Evolutionary conservation across 2,329 filamentous ascomycete species (phyloP).

Genomic region (Ophiocordyceps robertsii): DNA sequence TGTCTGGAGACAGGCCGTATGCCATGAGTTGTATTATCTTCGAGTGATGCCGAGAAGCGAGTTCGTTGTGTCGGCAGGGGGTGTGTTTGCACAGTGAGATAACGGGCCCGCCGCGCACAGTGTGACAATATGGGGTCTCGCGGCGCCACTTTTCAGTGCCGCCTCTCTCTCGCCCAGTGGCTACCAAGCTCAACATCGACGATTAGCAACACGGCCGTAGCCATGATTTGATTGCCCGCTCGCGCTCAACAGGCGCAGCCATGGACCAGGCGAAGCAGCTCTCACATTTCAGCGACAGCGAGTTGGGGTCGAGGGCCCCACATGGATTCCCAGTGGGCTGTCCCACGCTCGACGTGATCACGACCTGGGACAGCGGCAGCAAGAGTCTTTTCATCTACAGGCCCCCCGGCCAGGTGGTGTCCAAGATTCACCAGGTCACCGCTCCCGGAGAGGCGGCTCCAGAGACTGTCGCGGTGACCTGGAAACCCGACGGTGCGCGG

Average conservation of each 20-base stretch:
- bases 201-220: neutral
- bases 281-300: conserved; percentile 40
- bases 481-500: conserved; percentile 55
- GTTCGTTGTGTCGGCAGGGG: no score
- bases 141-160: no score
- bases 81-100: no score
- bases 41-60: no score
- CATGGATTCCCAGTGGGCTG: conserved; percentile 57
- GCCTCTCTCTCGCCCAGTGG: no score
- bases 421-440: conserved; percentile 34
- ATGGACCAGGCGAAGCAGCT: conserved; percentile 22
- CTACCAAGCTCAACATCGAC: no score
- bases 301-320: conserved; percentile 40
- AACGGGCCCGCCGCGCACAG: no score
- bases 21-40: no score
- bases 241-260: neutral
- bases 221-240: neutral
- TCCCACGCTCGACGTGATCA: conserved; percentile 74
- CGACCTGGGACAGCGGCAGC: conserved; percentile 51
- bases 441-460: conserved; percentile 25
- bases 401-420: conserved; percentile 56
- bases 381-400: conserved; percentile 65
- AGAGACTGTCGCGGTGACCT: conserved; percentile 37
- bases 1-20: no score
- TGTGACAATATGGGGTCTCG: no score